Evolutionary conservation across 2,329 filamentous ascomycete species (phyloP).

Genomic region (Drechslerella coelobrocha): DNA sequence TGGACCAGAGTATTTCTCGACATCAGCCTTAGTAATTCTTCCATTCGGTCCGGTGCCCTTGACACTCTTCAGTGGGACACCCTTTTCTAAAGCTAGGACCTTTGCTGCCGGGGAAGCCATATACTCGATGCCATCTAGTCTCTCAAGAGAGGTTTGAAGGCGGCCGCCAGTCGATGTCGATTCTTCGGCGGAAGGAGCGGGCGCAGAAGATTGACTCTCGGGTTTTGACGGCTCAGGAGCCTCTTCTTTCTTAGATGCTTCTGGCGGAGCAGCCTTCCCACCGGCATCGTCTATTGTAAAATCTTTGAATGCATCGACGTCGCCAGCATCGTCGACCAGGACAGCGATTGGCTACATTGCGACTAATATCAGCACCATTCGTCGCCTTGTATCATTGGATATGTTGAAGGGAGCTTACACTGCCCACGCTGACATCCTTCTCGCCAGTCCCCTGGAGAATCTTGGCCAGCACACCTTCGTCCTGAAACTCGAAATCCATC

Average conservation of each 20-base stretch:
- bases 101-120: conserved; percentile 75
- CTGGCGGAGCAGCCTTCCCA: conserved; percentile 61
- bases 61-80: conserved; percentile 75
- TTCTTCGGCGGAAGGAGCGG: conserved; percentile 60
- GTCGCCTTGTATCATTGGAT: conserved; percentile 11
- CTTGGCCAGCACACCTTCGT: conserved; percentile 94
- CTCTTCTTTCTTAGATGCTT: conserved; percentile 69
- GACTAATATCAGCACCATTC: background rate
- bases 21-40: conserved; percentile 87
- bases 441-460: conserved; percentile 88
- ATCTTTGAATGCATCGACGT: conserved; percentile 84
- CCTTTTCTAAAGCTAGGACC: conserved; percentile 83
- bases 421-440: conserved; percentile 93
- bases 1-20: conserved; percentile 75
- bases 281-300: conserved; percentile 91
- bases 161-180: conserved; percentile 66
- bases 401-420: conserved; percentile 68
- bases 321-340: conserved; percentile 87
- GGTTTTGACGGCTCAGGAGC: conserved; percentile 67
- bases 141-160: conserved; percentile 83
- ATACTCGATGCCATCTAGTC: conserved; percentile 65
- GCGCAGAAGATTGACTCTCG: conserved; percentile 67
- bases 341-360: conserved; percentile 83
- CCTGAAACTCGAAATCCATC: conserved; percentile 99
- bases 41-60: conserved; percentile 88